Percentiles rank a stretch among this genome's conserved stretches.
phyloP scores from a whole-genome alignment of 331 rosid species.

The Acacia concinna region DNA sequence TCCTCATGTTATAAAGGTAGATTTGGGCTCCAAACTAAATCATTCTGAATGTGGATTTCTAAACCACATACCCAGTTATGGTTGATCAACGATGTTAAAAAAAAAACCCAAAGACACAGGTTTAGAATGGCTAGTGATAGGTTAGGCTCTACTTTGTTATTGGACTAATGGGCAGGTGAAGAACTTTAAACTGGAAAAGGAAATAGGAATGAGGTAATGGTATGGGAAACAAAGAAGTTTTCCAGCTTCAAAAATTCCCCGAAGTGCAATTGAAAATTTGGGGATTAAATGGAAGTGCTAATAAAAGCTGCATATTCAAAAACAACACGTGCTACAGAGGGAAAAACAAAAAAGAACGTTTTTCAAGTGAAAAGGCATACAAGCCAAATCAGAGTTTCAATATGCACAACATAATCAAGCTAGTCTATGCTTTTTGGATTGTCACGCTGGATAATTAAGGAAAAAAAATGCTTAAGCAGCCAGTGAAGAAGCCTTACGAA shows the following conservation, averaged over 20 bases:
- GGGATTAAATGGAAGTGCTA: not conserved
- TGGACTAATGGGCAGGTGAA: not conserved
- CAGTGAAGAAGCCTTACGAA: not conserved
- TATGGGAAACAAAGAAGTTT: not conserved
- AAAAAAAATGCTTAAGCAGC: constrained; percentile 16
- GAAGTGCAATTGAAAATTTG: not conserved
- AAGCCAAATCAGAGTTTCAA: constrained; percentile 17
- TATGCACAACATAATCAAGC: constrained; percentile 22
- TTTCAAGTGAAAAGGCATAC: not conserved
- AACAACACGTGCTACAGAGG: not conserved
- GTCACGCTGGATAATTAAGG: constrained; percentile 7
- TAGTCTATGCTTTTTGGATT: constrained; percentile 11
- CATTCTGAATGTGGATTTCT: not conserved
- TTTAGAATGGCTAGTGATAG: not conserved
- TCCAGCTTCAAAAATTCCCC: not conserved
- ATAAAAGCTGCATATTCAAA: not conserved
- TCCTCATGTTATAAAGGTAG: not conserved
- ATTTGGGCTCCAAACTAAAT: not conserved
- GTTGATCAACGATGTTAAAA: not conserved
- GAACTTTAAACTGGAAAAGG: not conserved
- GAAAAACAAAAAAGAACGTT: no score
- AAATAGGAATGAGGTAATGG: not conserved
- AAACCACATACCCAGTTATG: not conserved
- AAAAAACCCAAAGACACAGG: not conserved
- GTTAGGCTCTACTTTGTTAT: not conserved